Conservation (phyloP, 768 basidiomycete genomes). For the Naganishia antarctica region DNA sequence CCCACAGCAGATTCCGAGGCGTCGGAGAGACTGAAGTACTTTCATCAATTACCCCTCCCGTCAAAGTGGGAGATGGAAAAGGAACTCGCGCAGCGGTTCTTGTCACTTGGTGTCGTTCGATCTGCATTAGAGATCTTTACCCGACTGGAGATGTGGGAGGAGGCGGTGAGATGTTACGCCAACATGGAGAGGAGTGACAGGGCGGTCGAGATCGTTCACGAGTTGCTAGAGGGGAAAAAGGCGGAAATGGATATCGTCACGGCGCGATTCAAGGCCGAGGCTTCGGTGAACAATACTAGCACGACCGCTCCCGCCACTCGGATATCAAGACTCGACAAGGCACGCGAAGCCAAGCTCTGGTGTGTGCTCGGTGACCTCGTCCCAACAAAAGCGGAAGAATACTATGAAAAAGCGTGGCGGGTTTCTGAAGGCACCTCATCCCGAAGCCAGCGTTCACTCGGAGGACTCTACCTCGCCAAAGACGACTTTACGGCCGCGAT, state of each 20-base stretch:
- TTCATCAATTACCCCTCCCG: slow-evolving; percentile 76
- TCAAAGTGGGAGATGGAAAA: slow-evolving; percentile 89
- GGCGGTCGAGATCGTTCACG: slow-evolving; percentile 73
- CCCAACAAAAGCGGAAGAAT: slow-evolving; percentile 58
- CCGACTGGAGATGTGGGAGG: slow-evolving; percentile 97
- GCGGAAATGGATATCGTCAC: slow-evolving; percentile 72
- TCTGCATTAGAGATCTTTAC: slow-evolving; percentile 92
- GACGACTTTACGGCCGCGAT: slow-evolving; percentile 63
- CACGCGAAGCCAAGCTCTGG: slow-evolving; percentile 85
- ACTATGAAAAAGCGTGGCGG: slow-evolving; percentile 80
- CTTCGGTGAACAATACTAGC: slow-evolving; percentile 25
- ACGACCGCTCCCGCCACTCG: slow-evolving; percentile 11
- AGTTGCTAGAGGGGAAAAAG: slow-evolving; percentile 75
- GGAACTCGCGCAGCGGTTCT: slow-evolving; percentile 77
- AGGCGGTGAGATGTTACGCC: slow-evolving; percentile 82
- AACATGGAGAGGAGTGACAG: slow-evolving; percentile 72
- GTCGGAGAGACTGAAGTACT: slow-evolving; percentile 69
- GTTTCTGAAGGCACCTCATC: slow-evolving; percentile 75
- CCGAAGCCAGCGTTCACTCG: slow-evolving; percentile 85
- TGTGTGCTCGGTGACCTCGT: slow-evolving; percentile 85
- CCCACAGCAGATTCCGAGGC: slow-evolving; percentile 72
- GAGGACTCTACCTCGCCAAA: slow-evolving; percentile 70
- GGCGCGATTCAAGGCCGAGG: slow-evolving; percentile 45
- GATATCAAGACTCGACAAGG: slow-evolving; percentile 55
- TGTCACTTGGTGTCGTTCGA: slow-evolving; percentile 77